A percentile compares a stretch with the other conserved stretches of the same genome.
phyloP scores from a whole-genome alignment of 139 green algal species.

The Asterochloris sp. region DNA sequence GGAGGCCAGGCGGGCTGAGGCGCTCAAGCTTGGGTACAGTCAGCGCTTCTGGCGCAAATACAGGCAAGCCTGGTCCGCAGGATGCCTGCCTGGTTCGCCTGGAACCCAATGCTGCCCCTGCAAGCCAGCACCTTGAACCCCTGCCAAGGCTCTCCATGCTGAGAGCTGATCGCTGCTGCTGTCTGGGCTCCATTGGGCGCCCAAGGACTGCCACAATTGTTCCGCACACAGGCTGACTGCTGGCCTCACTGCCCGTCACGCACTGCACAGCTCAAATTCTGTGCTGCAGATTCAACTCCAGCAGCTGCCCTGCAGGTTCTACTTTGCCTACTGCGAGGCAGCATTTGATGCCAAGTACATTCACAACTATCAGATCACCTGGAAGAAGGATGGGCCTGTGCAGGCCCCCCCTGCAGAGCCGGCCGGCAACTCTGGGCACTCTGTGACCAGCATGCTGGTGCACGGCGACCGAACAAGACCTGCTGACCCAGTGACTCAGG shows the following conservation, averaged over 20 bases:
- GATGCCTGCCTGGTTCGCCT: not conserved
- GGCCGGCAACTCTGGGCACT: too few relatives aligned
- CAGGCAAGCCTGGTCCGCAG: constrained; percentile 18
- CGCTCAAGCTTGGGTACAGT: constrained; percentile 69
- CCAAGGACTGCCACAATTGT: too few relatives aligned
- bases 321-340: constrained; percentile 94
- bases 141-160: not conserved
- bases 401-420: too few relatives aligned
- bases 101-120: not conserved
- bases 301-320: constrained; percentile 57
- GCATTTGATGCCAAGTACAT: constrained; percentile 87
- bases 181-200: not conserved
- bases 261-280: not conserved
- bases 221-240: too few relatives aligned
- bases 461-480: too few relatives aligned
- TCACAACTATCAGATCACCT: constrained; percentile 81
- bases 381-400: constrained; percentile 45
- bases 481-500: too few relatives aligned
- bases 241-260: too few relatives aligned
- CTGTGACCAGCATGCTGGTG: too few relatives aligned
- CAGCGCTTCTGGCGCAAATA: constrained; percentile 85
- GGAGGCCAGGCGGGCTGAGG: constrained; percentile 41
- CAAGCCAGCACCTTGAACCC: not conserved
- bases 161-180: not conserved
- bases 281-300: not conserved